These are phyloP conservation scores for Holtermanniella nyarrowii DNA, from an alignment of 768 basidiomycete genomes.

Conservation along the genomic window DNA sequence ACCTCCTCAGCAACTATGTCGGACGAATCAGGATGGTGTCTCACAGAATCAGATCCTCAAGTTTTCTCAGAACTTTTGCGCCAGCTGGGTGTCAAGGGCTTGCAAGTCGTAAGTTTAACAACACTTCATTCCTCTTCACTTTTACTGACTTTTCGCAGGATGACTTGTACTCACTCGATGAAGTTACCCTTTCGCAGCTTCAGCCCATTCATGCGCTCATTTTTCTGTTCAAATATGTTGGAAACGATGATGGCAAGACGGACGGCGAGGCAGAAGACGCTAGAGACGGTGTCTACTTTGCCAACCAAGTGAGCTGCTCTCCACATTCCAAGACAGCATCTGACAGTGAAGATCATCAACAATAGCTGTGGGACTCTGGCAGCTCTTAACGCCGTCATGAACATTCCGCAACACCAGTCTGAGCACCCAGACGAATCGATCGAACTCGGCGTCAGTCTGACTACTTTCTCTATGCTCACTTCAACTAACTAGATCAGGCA, in stretches of 20 bases:
- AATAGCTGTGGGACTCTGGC: slow-evolving; percentile 96
- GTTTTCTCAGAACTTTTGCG: slow-evolving; percentile 36
- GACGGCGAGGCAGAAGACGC: slow-evolving; percentile 30
- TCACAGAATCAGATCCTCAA: slow-evolving; percentile 40
- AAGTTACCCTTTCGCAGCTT: slow-evolving; percentile 52
- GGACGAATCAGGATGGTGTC: slow-evolving; percentile 27
- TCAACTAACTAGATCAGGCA: slow-evolving; percentile 27
- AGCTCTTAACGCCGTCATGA: slow-evolving; percentile 64
- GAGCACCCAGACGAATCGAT: slow-evolving; percentile 21
- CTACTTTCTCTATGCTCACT: neutral
- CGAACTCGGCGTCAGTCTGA: slow-evolving; percentile 30
- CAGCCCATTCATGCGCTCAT: slow-evolving; percentile 82
- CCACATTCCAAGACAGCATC: neutral
- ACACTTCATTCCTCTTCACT: neutral
- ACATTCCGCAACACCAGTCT: slow-evolving; percentile 23
- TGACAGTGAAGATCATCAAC: slow-evolving; percentile 58
- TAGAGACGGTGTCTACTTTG: slow-evolving; percentile 71
- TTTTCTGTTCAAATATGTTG: slow-evolving; percentile 96
- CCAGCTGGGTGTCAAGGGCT: slow-evolving; percentile 35
- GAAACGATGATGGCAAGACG: slow-evolving; percentile 37
- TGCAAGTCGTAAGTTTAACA: slow-evolving; percentile 32
- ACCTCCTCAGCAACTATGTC: too few relatives aligned
- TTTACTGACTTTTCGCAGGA: slow-evolving; percentile 27
- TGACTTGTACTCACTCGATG: slow-evolving; percentile 38
- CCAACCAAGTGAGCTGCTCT: slow-evolving; percentile 50